Evolutionary conservation across 2,329 filamentous ascomycete species (phyloP), one percentile per base, ranked within the genome.

Genomic region (Pseudophaeomoniella oleicola): DNA sequence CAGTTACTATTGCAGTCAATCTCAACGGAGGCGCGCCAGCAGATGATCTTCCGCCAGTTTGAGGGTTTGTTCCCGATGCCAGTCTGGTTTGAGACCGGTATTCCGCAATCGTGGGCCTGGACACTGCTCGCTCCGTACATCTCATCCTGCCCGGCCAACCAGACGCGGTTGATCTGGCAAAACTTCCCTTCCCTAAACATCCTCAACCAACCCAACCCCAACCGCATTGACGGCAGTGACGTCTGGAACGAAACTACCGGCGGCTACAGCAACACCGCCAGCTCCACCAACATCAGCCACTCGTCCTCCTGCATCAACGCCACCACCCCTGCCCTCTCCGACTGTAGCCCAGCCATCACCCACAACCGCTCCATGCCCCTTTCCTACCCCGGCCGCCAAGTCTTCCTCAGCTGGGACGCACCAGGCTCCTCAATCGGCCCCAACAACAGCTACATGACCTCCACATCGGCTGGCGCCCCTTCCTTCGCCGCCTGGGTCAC

Each of bases 51-150:
- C 67, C 77, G 84, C 14, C 83, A 90, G 52, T 84, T 90, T 53
- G 68, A 75, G 19, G 84, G 83, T 12, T 69, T 84, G 4, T 81
- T 82, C 57, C 79, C 84, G 15, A 83, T 84, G 78, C 80, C 82
- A 0, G 78, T 81, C 6, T 90, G 81, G 81, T 86, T 88, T 52
- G 75, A 83, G 49, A 67, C 75, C 4, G 81, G 81, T 29, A 76
- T 88, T 16, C 83, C 82, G 0, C 84, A 92, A 55, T 83, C 78
- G 0, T 92, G 83, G 82, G 73, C 77, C 0, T 92, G 84, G 84
- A 81, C 82, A 0, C 67, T 84, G 15, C 65, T 90, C 3, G 82
- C 84, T 0, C 84, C 82, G 0, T 86, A 86, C 57, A 87, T 92
- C 55, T 76, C 72, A 22, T 78, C 69, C 4, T 92, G 84, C 55